Conservation (phyloP, 1,139 yeast genomes). For the Diutina pseudorugosa region DNA sequence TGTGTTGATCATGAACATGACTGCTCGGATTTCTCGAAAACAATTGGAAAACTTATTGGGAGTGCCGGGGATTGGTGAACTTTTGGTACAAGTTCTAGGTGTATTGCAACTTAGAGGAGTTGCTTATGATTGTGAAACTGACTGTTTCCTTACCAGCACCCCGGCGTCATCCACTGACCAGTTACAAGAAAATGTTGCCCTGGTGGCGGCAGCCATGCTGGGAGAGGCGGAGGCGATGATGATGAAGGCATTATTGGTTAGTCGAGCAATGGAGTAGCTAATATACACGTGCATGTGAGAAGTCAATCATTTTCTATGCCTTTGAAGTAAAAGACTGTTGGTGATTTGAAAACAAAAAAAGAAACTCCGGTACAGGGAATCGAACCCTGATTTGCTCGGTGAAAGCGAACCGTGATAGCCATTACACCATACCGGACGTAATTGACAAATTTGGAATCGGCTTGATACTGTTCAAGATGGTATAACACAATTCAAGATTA, state of each 20-base stretch:
- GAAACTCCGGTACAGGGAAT: constrained; percentile 35
- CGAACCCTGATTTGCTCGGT: constrained; percentile 33
- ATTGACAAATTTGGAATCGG: too few species aligned
- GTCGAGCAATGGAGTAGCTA: not conserved
- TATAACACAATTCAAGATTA: too few species aligned
- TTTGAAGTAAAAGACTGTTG: too few species aligned
- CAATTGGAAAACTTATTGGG: not conserved
- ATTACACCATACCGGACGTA: constrained; percentile 18
- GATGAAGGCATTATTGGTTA: not conserved
- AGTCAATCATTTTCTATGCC: too few species aligned
- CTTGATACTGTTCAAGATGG: too few species aligned
- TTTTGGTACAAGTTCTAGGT: not conserved
- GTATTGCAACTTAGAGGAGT: not conserved
- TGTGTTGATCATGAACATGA: not conserved
- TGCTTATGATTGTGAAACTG: not conserved
- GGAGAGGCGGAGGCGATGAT: not conserved
- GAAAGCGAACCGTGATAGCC: constrained; percentile 21
- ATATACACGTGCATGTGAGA: not conserved
- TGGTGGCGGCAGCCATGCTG: not conserved
- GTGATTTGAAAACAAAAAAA: constrained; percentile 5
- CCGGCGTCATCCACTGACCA: not conserved
- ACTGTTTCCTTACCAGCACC: not conserved
- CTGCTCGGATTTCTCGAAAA: not conserved
- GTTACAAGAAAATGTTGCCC: not conserved
- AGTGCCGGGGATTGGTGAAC: not conserved